Conservation (phyloP, 2,329 filamentous ascomycete genomes). For the Colletotrichum costaricense region DNA sequence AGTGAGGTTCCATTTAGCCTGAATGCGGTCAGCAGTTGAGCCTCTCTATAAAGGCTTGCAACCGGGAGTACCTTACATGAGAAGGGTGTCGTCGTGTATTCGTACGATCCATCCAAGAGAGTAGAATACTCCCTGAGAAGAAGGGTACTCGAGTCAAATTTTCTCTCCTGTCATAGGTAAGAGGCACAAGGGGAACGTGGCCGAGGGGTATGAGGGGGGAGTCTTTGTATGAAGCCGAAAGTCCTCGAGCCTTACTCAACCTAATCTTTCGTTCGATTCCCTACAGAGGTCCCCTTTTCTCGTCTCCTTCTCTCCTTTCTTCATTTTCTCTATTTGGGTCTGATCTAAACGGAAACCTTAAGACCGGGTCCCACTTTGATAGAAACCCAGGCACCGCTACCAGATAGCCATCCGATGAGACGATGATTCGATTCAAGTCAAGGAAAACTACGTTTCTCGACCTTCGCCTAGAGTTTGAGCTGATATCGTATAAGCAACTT, state of each 20-base stretch:
- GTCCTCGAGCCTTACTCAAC: no score
- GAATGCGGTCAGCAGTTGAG: conserved; percentile 6
- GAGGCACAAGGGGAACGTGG: not conserved
- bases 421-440: not conserved
- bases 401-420: not conserved
- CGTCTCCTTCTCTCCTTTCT: no score
- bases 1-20: conserved; percentile 23
- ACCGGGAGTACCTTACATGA: no score
- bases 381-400: no score
- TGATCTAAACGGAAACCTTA: no score
- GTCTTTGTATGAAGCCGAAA: not conserved
- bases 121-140: no score
- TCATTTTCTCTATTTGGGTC: no score
- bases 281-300: no score
- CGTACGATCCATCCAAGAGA: no score
- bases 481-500: not conserved
- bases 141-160: not conserved
- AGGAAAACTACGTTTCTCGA: not conserved
- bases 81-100: no score
- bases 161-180: not conserved
- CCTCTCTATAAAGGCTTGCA: not conserved
- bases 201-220: not conserved
- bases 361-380: no score
- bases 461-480: not conserved
- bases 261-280: no score